Evolutionary conservation across 768 basidiomycete species (phyloP), one percentile per base, ranked within the genome.

Genomic region (Boletales sp.): DNA sequence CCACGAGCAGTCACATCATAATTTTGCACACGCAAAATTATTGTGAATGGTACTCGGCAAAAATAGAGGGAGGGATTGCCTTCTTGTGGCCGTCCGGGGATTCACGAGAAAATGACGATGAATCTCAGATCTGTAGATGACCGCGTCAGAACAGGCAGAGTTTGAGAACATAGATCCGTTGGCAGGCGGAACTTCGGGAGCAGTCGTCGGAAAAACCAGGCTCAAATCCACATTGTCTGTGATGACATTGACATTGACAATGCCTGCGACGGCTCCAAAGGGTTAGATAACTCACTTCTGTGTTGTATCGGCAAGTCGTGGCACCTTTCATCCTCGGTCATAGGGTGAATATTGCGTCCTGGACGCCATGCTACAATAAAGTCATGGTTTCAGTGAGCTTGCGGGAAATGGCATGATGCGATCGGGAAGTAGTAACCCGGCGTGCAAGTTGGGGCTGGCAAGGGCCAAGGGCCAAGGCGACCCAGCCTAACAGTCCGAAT

Each of bases 41-140:
- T 55, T 65, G 49, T 51, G 63, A 48, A 63, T 52, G 15, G 46
- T 38, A 40, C 49, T 54, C 59, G 66, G 63, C 52, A 56, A 62
- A 62, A 69, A 68, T 65, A 58, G 64, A 70, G 52, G 66, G 54
- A 45, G 55, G 51, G 62, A 61, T 66, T 69, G 54, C 65, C 63
- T 68, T 54, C 57, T 56, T 60, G 55, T 55, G 52, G 21, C 59
- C 57, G 58, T 67, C 51, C 34, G 61, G 60, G 58, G 66, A 69
- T 68, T 68, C 66, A 59, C 68, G 66, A 62, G 66, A 69, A 64
- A 62, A 52, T 48, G 50, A 43, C 45, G 43, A 43, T 47, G 50
- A 50, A 68, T 67, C 66, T 66, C 9, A 69, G 66, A 68, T 68
- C 61, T 58, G 38, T 17, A 56, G 55, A 66, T 62, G 57, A 59